Conservation (phyloP, 495 filamentous ascomycete genomes). For the Cercophora sp. region DNA sequence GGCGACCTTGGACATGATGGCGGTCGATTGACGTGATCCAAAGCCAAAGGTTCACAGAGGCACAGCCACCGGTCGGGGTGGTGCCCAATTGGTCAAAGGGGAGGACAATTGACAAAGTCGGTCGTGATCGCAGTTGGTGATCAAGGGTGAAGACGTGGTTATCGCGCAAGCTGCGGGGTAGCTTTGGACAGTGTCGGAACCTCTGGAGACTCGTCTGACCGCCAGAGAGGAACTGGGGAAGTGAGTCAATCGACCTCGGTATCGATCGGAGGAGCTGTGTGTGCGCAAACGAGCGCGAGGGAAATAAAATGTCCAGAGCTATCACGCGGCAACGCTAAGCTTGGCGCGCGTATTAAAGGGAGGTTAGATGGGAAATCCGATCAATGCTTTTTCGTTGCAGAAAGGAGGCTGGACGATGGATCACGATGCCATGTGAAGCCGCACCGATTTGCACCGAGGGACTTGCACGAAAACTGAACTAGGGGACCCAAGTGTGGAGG, state of each 20-base stretch:
- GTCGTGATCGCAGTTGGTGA: background rate
- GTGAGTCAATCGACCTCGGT: conserved; percentile 1
- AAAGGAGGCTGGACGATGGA: no score
- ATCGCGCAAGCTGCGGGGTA: conserved; percentile 6
- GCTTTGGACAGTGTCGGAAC: background rate
- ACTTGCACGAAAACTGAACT: no score
- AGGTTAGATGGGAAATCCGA: no score
- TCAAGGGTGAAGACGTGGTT: background rate
- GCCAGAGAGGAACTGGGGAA: background rate
- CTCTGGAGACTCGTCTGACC: background rate
- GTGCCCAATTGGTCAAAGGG: background rate
- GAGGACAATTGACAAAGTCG: background rate
- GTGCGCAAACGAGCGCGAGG: background rate
- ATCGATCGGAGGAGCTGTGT: background rate
- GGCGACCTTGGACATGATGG: conserved; percentile 36
- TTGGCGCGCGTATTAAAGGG: background rate
- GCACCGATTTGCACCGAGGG: no score
- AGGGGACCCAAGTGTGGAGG: conserved; percentile 5
- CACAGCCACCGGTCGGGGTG: background rate
- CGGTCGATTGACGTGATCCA: background rate
- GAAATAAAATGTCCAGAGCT: background rate
- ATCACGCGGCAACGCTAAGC: background rate
- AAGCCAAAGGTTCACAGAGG: background rate
- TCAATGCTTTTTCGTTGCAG: no score
- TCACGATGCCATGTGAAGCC: no score